A percentile compares a stretch with the other conserved stretches of the same genome.
phyloP scores from a whole-genome alignment of 345 rosid genomes.

The Eutrema heterophyllum region DNA sequence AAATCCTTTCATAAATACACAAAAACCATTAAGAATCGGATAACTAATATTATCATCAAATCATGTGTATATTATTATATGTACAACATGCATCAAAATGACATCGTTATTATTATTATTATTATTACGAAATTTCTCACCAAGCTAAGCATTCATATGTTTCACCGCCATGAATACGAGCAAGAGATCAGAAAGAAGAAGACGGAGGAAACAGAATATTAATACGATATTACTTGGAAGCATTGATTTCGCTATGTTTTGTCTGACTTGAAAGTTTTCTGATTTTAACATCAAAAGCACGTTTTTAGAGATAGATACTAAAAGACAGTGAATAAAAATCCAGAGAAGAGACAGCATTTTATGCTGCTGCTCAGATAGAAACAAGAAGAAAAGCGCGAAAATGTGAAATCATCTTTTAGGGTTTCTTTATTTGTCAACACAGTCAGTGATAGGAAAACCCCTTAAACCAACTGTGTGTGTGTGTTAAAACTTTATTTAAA shows the following conservation, averaged over 20 bases:
- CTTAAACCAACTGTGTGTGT: not conserved
- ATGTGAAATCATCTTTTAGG: slow-evolving; percentile 3
- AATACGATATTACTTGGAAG: not conserved
- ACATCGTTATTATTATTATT: not conserved
- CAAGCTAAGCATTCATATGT: slow-evolving; percentile 17
- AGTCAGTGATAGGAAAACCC: not conserved
- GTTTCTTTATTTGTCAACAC: not conserved
- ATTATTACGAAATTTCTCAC: not conserved
- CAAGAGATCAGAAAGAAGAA: slow-evolving; percentile 5
- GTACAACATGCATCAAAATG: not conserved
- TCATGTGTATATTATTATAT: not conserved
- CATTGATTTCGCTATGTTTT: slow-evolving; percentile 20
- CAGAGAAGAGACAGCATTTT: slow-evolving; percentile 14
- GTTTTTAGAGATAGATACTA: slow-evolving; percentile 4
- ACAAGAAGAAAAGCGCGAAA: slow-evolving; percentile 23
- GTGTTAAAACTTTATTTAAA: no score
- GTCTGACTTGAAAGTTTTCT: slow-evolving; percentile 13
- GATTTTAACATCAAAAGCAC: slow-evolving; percentile 19
- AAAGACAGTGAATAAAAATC: slow-evolving; percentile 21
- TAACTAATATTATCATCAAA: not conserved
- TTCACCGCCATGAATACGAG: slow-evolving; percentile 22
- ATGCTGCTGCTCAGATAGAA: slow-evolving; percentile 22
- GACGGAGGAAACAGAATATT: not conserved
- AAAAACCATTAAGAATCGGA: not conserved
- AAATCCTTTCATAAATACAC: not conserved